Conservation (phyloP, 2,329 filamentous ascomycete species). For the Clonostachys rhizophaga region DNA sequence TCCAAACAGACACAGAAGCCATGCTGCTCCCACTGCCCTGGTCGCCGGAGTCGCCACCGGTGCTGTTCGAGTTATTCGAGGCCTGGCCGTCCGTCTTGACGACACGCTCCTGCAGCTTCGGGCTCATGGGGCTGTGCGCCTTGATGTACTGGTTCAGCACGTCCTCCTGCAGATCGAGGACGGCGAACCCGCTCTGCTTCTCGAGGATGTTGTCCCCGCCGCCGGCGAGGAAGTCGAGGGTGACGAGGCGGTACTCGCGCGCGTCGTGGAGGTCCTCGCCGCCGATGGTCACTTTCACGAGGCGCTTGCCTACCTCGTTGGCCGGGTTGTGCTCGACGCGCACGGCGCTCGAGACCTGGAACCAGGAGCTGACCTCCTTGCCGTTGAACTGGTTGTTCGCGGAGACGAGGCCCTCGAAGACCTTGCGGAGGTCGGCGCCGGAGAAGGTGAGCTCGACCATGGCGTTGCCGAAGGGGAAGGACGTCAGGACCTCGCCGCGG, state of each 20-base stretch:
- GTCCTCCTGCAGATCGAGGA: conserved; percentile 48
- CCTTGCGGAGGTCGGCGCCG: conserved; percentile 49
- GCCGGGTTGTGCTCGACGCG: conserved; percentile 52
- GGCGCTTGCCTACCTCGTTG: conserved; percentile 39
- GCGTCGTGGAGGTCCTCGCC: conserved; percentile 39
- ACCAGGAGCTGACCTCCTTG: conserved; percentile 48
- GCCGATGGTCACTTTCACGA: conserved; percentile 47
- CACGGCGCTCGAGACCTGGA: conserved; percentile 56
- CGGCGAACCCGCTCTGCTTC: conserved; percentile 27
- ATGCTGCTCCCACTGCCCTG: neutral
- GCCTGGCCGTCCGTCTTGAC: conserved; percentile 7
- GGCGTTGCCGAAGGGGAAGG: conserved; percentile 63
- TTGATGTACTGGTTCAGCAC: conserved; percentile 46
- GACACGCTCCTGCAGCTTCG: conserved; percentile 38
- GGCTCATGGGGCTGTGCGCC: conserved; percentile 40
- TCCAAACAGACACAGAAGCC: conserved; percentile 2
- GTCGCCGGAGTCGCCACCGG: neutral
- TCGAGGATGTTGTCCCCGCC: conserved; percentile 59
- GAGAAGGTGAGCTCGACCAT: conserved; percentile 51
- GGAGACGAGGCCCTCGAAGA: conserved; percentile 55
- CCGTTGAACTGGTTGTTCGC: conserved; percentile 49
- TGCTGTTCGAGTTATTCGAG: neutral
- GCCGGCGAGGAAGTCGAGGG: conserved; percentile 57
- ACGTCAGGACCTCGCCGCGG: conserved; percentile 57
- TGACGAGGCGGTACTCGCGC: conserved; percentile 50